phyloP scores from a whole-genome alignment of 345 rosid species.

The Psidium guajava region DNA sequence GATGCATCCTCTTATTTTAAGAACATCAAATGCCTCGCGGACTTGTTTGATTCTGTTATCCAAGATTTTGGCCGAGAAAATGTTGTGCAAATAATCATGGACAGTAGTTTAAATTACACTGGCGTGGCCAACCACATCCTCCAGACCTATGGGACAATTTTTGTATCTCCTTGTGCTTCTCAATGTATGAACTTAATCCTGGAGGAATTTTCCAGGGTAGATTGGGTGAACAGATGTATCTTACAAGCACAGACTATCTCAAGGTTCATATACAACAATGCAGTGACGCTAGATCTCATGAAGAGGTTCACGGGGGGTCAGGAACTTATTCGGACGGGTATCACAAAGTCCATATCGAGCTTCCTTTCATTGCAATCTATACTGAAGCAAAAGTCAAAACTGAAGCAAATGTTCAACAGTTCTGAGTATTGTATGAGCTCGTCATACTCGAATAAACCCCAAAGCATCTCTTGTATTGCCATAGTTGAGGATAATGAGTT shows the following conservation, averaged over 20 bases:
- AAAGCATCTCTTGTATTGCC: conserved; percentile 37
- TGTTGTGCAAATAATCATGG: conserved; percentile 81
- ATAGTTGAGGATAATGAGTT: conserved; percentile 65
- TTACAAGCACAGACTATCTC: conserved; percentile 60
- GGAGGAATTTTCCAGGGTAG: conserved; percentile 82
- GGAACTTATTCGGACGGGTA: conserved; percentile 64
- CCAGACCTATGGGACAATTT: conserved; percentile 63
- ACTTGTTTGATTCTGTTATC: conserved; percentile 67
- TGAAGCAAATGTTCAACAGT: conserved; percentile 70
- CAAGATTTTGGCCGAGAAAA: conserved; percentile 69
- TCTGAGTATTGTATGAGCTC: conserved; percentile 50
- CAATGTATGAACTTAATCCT: conserved; percentile 65
- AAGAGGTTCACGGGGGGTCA: conserved; percentile 61
- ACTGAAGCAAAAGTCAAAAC: conserved; percentile 56
- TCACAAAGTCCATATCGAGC: conserved; percentile 60
- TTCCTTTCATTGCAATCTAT: conserved; percentile 65
- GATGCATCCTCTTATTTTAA: conserved; percentile 76
- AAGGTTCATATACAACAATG: conserved; percentile 59
- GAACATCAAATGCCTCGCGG: conserved; percentile 62
- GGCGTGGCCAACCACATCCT: conserved; percentile 63
- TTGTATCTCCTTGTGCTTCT: conserved; percentile 84
- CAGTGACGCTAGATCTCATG: conserved; percentile 61
- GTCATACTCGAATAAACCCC: conserved; percentile 44
- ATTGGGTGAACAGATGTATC: conserved; percentile 80
- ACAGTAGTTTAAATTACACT: conserved; percentile 46